phyloP scores from a whole-genome alignment of 164 flowering plant genomes.

The Taxillus chinensis region DNA sequence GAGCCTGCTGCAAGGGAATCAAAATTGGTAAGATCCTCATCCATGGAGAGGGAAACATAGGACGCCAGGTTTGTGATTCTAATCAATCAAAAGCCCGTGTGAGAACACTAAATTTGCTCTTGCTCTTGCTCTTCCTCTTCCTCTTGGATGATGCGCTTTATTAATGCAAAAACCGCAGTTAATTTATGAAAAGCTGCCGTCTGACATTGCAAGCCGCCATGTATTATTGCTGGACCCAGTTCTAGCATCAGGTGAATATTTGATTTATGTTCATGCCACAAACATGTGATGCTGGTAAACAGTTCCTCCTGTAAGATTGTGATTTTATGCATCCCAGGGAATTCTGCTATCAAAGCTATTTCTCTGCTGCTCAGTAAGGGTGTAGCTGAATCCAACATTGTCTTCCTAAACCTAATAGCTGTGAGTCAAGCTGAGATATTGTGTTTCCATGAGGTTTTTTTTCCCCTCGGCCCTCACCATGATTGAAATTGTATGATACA shows the following conservation, averaged over 20 bases:
- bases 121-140: not conserved
- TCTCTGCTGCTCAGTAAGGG: slow-evolving; percentile 64
- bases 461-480: not conserved
- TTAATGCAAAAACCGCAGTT: slow-evolving; percentile 32
- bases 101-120: not conserved
- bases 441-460: not conserved
- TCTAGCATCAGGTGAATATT: slow-evolving; percentile 64
- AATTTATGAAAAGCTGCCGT: slow-evolving; percentile 75
- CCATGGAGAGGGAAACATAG: slow-evolving; percentile 46
- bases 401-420: slow-evolving; percentile 71
- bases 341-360: slow-evolving; percentile 68
- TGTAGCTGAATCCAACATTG: slow-evolving; percentile 64
- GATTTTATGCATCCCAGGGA: slow-evolving; percentile 29
- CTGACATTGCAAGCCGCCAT: slow-evolving; percentile 61
- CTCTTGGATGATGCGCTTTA: not conserved
- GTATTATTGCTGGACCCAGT: slow-evolving; percentile 73
- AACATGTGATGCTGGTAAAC: too few species aligned
- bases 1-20: slow-evolving; percentile 91
- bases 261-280: not conserved
- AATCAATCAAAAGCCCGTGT: not conserved
- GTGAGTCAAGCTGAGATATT: slow-evolving; percentile 23
- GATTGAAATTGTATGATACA: slow-evolving; percentile 16
- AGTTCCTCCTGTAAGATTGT: too few species aligned
- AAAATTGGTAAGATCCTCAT: slow-evolving; percentile 82
- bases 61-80: slow-evolving; percentile 39